Base-by-base conservation (phyloP, 768 basidiomycete genomes). In the Podaxis carcinomalis region DNA sequence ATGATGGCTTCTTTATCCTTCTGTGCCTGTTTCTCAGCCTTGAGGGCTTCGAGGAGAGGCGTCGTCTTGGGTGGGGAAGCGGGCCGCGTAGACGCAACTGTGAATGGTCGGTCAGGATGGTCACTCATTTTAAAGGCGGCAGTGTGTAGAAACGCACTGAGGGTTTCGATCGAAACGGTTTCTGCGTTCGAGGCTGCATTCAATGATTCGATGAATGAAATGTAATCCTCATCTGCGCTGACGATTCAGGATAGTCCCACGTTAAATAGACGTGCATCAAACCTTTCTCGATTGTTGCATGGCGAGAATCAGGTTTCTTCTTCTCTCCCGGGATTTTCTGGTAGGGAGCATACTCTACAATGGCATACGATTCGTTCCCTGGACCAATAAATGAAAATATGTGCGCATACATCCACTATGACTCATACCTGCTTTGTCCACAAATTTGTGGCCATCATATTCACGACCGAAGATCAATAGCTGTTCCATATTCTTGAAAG, bases 331-430 rank as follows among this genome's bases (percentile, higher is more conserved):
- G 92, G 10, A 89, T 74, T 69, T 94, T 97, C 72, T 94, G 95
- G 64, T 89, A 92, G 4, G 95, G 93, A 0, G 97, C 91, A 68
- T 91, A 98, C 73, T 99, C 96, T 5, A 99, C 94, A 3, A 97
- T 79, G 1, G 92, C 95, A 52, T 88, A 81, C 1, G 86, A 92
- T 70, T 96, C 93, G 67, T 88, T 89, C 14, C 96, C 96, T 96
- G 65, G 4, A 21, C n/a, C 1, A n/a, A 6, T 21, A 49, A 5
- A 16, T 57, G 32, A 56, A 35, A 44, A 16, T 25, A 2, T 52
- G 1, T 16, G 3, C 14, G 35, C 44, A 57, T 52, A n/a, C 32
- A 21, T 49, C 54, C 21, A 21, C 37, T 5, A 23, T 55, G 23
- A 49, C 44, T 67, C 86, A 40, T 62, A 93, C 96, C 96, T 63